Percentiles rank a stretch among this genome's conserved stretches.
Evolutionary conservation across 495 filamentous ascomycete species (phyloP).

Genomic region (Trichoderma reesei): DNA sequence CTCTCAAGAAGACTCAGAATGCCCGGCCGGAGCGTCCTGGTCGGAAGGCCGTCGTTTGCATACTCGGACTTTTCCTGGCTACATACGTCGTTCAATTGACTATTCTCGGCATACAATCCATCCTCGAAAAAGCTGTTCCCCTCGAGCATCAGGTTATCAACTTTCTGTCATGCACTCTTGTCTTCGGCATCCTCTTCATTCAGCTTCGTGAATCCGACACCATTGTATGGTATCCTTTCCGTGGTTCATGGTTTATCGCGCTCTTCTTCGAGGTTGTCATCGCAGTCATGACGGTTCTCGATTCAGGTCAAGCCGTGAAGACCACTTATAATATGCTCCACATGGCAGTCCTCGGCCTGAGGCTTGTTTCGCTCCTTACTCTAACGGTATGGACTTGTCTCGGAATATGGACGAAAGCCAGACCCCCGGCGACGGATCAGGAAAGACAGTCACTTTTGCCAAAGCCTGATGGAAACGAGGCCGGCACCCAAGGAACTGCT

Average conservation of each 20-base stretch:
- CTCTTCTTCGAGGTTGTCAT: slow-evolving; percentile 41
- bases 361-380: slow-evolving; percentile 23
- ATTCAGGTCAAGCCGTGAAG: slow-evolving; percentile 8
- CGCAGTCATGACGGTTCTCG: slow-evolving; percentile 20
- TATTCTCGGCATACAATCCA: slow-evolving; percentile 28
- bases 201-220: slow-evolving; percentile 36
- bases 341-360: slow-evolving; percentile 17
- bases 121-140: slow-evolving; percentile 18
- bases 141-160: slow-evolving; percentile 41
- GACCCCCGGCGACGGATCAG: slow-evolving; percentile 23
- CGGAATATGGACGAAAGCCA: not conserved
- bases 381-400: slow-evolving; percentile 19
- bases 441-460: slow-evolving; percentile 42
- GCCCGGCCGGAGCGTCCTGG: slow-evolving; percentile 29
- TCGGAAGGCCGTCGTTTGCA: slow-evolving; percentile 34
- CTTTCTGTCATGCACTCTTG: slow-evolving; percentile 44
- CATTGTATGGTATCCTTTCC: slow-evolving; percentile 53
- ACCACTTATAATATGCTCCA: slow-evolving; percentile 14
- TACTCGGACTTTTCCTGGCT: slow-evolving; percentile 37
- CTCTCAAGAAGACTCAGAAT: slow-evolving; percentile 23
- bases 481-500: slow-evolving; percentile 10
- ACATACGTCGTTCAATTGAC: slow-evolving; percentile 43
- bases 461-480: slow-evolving; percentile 20
- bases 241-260: slow-evolving; percentile 45
- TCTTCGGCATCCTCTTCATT: slow-evolving; percentile 45